Percentiles rank a stretch among this genome's conserved stretches.
phyloP scores from a whole-genome alignment of 2,329 filamentous ascomycete species.

The Aspergillus tamarii region DNA sequence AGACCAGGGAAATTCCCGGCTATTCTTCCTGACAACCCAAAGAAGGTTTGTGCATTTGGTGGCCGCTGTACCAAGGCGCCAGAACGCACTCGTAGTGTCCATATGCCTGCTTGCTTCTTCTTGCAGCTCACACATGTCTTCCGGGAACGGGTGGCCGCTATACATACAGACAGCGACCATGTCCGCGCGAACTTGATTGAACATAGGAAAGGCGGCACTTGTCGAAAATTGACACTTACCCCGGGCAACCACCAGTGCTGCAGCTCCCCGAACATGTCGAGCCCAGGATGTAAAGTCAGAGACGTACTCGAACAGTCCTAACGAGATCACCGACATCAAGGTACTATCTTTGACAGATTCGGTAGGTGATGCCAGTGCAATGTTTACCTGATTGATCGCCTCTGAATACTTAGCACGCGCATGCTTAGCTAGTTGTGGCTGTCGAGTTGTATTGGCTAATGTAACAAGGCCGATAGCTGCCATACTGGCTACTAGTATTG shows the following conservation, averaged over 20 bases:
- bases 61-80: slow-evolving; percentile 21
- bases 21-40: slow-evolving; percentile 8
- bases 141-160: slow-evolving; percentile 17
- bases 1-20: slow-evolving; percentile 6
- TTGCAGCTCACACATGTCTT: slow-evolving; percentile 23
- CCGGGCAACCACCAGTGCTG: slow-evolving; percentile 25
- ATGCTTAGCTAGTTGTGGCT: slow-evolving; percentile 21
- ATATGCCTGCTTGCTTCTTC: slow-evolving; percentile 23
- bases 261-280: slow-evolving; percentile 30
- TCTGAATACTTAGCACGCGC: slow-evolving; percentile 30
- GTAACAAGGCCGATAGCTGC: slow-evolving; percentile 31
- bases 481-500: slow-evolving; percentile 28
- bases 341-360: slow-evolving; percentile 30
- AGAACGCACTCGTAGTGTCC: slow-evolving; percentile 17
- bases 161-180: slow-evolving; percentile 23
- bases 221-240: slow-evolving; percentile 28
- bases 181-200: slow-evolving; percentile 31
- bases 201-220: slow-evolving; percentile 22
- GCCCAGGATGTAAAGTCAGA: slow-evolving; percentile 26
- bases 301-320: slow-evolving; percentile 32
- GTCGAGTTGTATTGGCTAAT: slow-evolving; percentile 27
- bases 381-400: slow-evolving; percentile 27
- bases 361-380: slow-evolving; percentile 24
- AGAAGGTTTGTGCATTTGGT: slow-evolving; percentile 22
- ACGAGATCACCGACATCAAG: slow-evolving; percentile 32